Evolutionary conservation across 331 rosid genomes (phyloP).

Genomic region (Stylosanthes scabra): DNA sequence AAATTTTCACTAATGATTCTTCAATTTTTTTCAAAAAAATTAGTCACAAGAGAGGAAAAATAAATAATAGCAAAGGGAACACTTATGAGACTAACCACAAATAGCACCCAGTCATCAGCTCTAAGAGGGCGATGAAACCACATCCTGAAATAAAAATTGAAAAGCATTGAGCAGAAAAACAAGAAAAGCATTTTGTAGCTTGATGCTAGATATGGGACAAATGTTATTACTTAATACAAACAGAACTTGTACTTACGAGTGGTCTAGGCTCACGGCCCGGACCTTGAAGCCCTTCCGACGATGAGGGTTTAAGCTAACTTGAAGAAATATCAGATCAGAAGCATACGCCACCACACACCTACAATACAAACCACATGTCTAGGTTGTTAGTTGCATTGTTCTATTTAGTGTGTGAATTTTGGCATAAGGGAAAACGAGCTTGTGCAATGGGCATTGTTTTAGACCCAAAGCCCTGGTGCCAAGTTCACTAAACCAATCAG

Average conservation of each 20-base stretch:
- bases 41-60: background rate
- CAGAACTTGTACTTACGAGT: constrained; percentile 68
- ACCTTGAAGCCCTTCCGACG: constrained; percentile 64
- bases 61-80: background rate
- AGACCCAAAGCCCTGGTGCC: constrained; percentile 16
- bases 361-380: constrained; percentile 42
- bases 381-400: constrained; percentile 15
- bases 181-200: constrained; percentile 19
- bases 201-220: constrained; percentile 19
- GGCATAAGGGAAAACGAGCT: background rate
- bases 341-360: constrained; percentile 93
- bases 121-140: constrained; percentile 84
- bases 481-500: constrained; percentile 11
- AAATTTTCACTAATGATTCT: constrained; percentile 14
- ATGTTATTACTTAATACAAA: constrained; percentile 12
- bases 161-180: constrained; percentile 31
- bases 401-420: constrained; percentile 23
- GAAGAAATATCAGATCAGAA: constrained; percentile 78
- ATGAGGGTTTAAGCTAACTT: constrained; percentile 77
- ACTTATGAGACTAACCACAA: constrained; percentile 57
- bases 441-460: background rate
- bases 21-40: background rate
- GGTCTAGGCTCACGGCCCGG: constrained; percentile 79
- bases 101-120: constrained; percentile 87
- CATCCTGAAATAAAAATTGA: constrained; percentile 57